Percentiles rank a stretch among this genome's conserved stretches.
Evolutionary conservation across 2,329 filamentous ascomycete species (phyloP).

Genomic region (Colletotrichum sp.): DNA sequence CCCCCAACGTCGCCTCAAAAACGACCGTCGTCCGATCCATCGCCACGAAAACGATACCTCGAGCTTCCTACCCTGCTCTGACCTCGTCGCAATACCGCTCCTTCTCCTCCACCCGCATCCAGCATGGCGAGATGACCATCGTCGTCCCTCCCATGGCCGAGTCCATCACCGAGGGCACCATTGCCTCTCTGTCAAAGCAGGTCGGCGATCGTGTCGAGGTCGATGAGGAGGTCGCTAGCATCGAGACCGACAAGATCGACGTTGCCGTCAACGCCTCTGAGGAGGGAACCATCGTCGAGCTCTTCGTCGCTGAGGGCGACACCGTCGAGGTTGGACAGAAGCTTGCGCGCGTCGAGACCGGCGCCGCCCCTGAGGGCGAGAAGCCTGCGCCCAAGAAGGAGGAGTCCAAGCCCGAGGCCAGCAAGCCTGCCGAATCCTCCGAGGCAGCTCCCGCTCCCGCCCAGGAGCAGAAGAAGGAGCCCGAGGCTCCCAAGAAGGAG

Average conservation of each 20-base stretch:
- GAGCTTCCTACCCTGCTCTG: background rate
- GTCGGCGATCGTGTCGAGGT: slow-evolving; percentile 33
- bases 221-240: slow-evolving; percentile 36
- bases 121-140: slow-evolving; percentile 24
- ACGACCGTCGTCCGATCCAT: background rate
- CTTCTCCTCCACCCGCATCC: slow-evolving; percentile 16
- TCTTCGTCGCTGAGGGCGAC: slow-evolving; percentile 35
- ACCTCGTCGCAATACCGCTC: slow-evolving; percentile 16
- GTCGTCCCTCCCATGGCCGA: slow-evolving; percentile 36
- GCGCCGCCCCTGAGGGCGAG: slow-evolving; percentile 14
- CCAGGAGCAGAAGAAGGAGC: slow-evolving; percentile 12
- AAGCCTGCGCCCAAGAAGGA: slow-evolving; percentile 18
- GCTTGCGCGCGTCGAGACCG: slow-evolving; percentile 32
- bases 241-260: slow-evolving; percentile 39
- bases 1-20: slow-evolving; percentile 10
- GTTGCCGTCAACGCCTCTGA: slow-evolving; percentile 32
- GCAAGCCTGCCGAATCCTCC: slow-evolving; percentile 1
- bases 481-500: slow-evolving; percentile 19
- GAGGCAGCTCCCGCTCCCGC: slow-evolving; percentile 2
- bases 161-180: slow-evolving; percentile 36
- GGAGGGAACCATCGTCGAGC: slow-evolving; percentile 29
- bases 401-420: slow-evolving; percentile 22
- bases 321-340: slow-evolving; percentile 36
- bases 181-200: slow-evolving; percentile 30
- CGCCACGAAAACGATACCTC: background rate